Evolutionary conservation across 805 yeast species (phyloP).

Genomic region (Candida tallmaniae): DNA sequence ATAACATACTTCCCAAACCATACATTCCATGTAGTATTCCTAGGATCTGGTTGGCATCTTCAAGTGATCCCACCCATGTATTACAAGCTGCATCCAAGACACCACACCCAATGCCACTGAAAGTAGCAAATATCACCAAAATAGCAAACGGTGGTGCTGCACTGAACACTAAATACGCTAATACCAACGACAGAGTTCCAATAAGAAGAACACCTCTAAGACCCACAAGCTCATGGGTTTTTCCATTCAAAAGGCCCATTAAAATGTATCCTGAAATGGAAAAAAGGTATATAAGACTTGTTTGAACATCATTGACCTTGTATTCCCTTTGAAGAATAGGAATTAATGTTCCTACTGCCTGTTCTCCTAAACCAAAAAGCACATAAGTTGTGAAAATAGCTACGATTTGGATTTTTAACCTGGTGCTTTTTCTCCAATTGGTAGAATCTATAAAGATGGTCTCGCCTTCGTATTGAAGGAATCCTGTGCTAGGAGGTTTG

Average conservation of each 20-base stretch:
- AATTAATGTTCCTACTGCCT: conserved; percentile 55
- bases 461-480: conserved; percentile 25
- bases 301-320: conserved; percentile 41
- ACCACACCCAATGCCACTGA: conserved; percentile 56
- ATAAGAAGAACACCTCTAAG: conserved; percentile 39
- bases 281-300: conserved; percentile 48
- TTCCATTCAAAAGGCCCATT: conserved; percentile 47
- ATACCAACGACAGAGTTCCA: conserved; percentile 30
- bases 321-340: conserved; percentile 49
- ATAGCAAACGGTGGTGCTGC: conserved; percentile 39
- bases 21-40: conserved; percentile 51
- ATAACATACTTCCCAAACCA: conserved; percentile 50
- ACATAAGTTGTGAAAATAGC: conserved; percentile 37
- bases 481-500: too few relatives aligned
- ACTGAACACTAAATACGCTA: conserved; percentile 36
- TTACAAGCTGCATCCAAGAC: conserved; percentile 52
- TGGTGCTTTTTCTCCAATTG: conserved; percentile 34
- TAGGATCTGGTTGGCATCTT: conserved; percentile 45
- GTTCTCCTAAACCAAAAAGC: conserved; percentile 55
- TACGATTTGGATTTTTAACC: conserved; percentile 41
- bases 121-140: conserved; percentile 33
- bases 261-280: conserved; percentile 52
- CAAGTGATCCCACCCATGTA: conserved; percentile 47
- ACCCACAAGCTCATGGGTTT: conserved; percentile 41
- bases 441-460: conserved; percentile 28